Conservation (phyloP, 305 asterid species). For the Fraxinus sp. region DNA sequence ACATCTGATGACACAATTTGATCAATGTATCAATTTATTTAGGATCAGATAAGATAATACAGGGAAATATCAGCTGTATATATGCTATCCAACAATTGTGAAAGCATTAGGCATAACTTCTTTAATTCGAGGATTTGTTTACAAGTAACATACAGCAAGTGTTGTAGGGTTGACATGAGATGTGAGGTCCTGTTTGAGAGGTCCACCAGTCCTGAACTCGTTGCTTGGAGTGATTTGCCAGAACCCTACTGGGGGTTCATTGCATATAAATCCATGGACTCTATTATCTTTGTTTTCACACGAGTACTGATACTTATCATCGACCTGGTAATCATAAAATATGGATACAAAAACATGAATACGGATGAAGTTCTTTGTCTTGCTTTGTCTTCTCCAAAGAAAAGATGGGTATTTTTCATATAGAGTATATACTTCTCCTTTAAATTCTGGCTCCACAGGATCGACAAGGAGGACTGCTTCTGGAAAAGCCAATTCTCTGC, state of each 20-base stretch:
- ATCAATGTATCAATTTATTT: background rate
- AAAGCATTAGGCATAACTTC: background rate
- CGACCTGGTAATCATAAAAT: slow-evolving; percentile 36
- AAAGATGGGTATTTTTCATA: background rate
- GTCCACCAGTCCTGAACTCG: slow-evolving; percentile 70
- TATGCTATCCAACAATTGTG: background rate
- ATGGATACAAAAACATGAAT: background rate
- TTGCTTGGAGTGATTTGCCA: slow-evolving; percentile 68
- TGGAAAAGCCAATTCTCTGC: slow-evolving; percentile 51
- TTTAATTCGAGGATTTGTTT: background rate
- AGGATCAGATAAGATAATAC: background rate
- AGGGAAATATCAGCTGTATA: background rate
- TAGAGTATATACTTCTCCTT: slow-evolving; percentile 48
- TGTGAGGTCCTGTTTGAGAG: slow-evolving; percentile 62
- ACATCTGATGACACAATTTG: slow-evolving; percentile 46
- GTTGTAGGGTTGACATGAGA: slow-evolving; percentile 68
- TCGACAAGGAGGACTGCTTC: slow-evolving; percentile 70
- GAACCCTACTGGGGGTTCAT: slow-evolving; percentile 52
- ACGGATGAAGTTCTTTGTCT: background rate
- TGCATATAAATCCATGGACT: slow-evolving; percentile 60
- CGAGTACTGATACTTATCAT: slow-evolving; percentile 63
- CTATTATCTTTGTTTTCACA: slow-evolving; percentile 49
- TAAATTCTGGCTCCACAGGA: slow-evolving; percentile 60
- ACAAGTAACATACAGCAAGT: slow-evolving; percentile 43
- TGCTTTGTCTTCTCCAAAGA: background rate